Conservation (phyloP, 2,329 filamentous ascomycete species). For the Stromatinia cepivora region DNA sequence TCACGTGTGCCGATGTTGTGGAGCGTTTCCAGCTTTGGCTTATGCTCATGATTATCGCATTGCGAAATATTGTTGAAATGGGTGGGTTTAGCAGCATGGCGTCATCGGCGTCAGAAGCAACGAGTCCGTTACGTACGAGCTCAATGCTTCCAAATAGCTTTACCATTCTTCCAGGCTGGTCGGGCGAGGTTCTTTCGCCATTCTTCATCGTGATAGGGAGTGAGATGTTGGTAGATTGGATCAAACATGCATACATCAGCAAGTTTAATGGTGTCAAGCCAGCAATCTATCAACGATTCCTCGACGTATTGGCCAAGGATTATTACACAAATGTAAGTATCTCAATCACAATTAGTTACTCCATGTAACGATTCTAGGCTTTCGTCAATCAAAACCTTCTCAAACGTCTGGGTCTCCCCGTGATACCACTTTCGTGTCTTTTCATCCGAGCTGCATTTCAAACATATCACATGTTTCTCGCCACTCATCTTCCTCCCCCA, state of each 20-base stretch:
- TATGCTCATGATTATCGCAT: conserved; percentile 93
- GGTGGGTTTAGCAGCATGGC: conserved; percentile 70
- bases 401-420: conserved; percentile 82
- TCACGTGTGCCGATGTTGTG: conserved; percentile 94
- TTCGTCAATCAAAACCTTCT: conserved; percentile 90
- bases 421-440: conserved; percentile 89
- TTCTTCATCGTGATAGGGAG: conserved; percentile 93
- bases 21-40: conserved; percentile 97
- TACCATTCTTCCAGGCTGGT: conserved; percentile 82
- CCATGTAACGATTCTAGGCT: conserved; percentile 53
- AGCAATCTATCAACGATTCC: conserved; percentile 80
- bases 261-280: conserved; percentile 99
- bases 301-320: conserved; percentile 94
- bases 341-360: conserved; percentile 6
- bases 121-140: conserved; percentile 58
- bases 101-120: conserved; percentile 51
- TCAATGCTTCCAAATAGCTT: conserved; percentile 89
- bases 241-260: conserved; percentile 96
- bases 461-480: conserved; percentile 97
- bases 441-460: conserved; percentile 94
- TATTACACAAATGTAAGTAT: conserved; percentile 85
- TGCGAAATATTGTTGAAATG: conserved; percentile 94
- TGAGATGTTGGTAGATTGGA: conserved; percentile 94
- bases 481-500: conserved; percentile 78
- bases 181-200: conserved; percentile 85